Conservation (phyloP, 2,329 filamentous ascomycete genomes). For the Xylaria sp. region DNA sequence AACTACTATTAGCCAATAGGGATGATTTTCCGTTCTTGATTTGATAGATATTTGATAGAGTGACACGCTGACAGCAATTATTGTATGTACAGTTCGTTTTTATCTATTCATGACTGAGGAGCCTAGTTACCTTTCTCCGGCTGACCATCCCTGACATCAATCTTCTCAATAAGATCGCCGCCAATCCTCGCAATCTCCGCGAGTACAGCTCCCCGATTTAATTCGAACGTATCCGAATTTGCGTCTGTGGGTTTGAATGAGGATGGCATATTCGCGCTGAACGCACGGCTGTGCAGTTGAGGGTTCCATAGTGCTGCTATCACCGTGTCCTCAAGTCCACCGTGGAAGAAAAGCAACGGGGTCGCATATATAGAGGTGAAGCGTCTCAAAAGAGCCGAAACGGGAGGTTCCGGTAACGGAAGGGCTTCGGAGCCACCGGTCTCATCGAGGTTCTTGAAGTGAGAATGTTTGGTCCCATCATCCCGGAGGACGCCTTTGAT, state of each 20-base stretch:
- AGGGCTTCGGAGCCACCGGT: slow-evolving; percentile 54
- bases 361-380: slow-evolving; percentile 74
- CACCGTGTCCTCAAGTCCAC: slow-evolving; percentile 66
- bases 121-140: not conserved
- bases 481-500: slow-evolving; percentile 56
- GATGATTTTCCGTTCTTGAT: not conserved
- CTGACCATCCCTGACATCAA: slow-evolving; percentile 62
- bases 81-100: slow-evolving; percentile 12
- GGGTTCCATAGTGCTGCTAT: slow-evolving; percentile 71
- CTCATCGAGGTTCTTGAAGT: slow-evolving; percentile 84
- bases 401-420: slow-evolving; percentile 69
- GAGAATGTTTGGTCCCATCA: slow-evolving; percentile 55
- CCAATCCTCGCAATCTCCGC: slow-evolving; percentile 78
- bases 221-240: slow-evolving; percentile 62
- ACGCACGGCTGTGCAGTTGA: slow-evolving; percentile 65
- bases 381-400: slow-evolving; percentile 72
- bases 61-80: not conserved
- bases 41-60: not conserved
- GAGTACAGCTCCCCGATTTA: slow-evolving; percentile 76
- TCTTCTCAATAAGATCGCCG: slow-evolving; percentile 73
- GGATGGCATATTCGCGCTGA: slow-evolving; percentile 78
- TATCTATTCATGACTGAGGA: not conserved
- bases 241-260: slow-evolving; percentile 67
- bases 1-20: not conserved
- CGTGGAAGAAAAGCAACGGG: slow-evolving; percentile 82